These are phyloP conservation scores for Caryopteris hybrid DNA, from an alignment of 305 asterid genomes.

Conservation along the genomic window DNA sequence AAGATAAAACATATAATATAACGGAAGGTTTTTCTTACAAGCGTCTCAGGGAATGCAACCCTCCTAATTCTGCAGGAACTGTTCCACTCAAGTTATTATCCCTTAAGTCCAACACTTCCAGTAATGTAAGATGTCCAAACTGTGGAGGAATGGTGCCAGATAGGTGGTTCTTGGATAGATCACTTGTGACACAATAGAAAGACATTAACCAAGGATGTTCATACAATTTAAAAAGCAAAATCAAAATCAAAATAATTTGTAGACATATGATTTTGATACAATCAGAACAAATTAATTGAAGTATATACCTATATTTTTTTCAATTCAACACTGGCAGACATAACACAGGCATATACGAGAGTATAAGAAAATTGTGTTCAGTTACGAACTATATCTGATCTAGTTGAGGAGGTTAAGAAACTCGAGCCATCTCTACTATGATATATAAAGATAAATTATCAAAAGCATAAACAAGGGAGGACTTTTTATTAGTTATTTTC, in stretches of 20 bases:
- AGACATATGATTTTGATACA: background rate
- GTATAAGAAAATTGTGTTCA: background rate
- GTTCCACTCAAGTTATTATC: slow-evolving; percentile 67
- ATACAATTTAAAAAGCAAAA: background rate
- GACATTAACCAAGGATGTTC: slow-evolving; percentile 3
- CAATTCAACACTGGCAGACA: background rate
- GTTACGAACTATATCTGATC: background rate
- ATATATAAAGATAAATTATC: background rate
- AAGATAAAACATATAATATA: slow-evolving; percentile 3
- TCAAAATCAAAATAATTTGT: background rate
- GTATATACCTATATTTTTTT: background rate
- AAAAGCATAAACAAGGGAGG: background rate
- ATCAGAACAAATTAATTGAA: background rate
- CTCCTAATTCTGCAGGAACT: slow-evolving; percentile 79
- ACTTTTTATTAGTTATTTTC: background rate
- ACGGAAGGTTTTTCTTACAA: slow-evolving; percentile 42
- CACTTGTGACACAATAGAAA: slow-evolving; percentile 37
- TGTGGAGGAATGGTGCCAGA: slow-evolving; percentile 73
- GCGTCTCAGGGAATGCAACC: slow-evolving; percentile 49
- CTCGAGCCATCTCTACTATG: background rate
- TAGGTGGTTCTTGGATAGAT: slow-evolving; percentile 71
- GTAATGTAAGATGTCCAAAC: slow-evolving; percentile 50
- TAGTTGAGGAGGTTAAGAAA: background rate
- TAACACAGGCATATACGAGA: background rate
- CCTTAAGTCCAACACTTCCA: slow-evolving; percentile 86